Conservation (phyloP, 2,329 filamentous ascomycete species). For the Lasiodiplodia citricola region DNA sequence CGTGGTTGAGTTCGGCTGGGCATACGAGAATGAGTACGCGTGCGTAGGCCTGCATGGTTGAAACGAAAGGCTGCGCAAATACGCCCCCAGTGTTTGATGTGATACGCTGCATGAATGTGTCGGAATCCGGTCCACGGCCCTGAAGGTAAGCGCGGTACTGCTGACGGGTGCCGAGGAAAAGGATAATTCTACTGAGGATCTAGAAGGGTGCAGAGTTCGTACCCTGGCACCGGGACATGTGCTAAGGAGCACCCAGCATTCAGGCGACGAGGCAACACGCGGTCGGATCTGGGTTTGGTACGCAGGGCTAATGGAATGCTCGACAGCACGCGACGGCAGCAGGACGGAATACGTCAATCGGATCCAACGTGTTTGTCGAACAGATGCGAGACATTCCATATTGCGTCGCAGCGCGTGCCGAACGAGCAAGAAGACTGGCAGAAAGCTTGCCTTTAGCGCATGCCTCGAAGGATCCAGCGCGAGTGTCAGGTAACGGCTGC, state of each 20-base stretch:
- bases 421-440: background rate
- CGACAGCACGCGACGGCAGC: background rate
- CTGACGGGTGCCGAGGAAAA: background rate
- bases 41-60: background rate
- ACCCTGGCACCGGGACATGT: conserved; percentile 6
- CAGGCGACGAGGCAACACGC: conserved; percentile 8
- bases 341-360: too few relatives aligned
- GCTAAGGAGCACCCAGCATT: conserved; percentile 7
- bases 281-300: conserved; percentile 10
- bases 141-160: background rate
- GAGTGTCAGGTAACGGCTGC: conserved; percentile 11
- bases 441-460: conserved; percentile 11
- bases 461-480: background rate
- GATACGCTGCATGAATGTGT: conserved; percentile 4
- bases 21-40: background rate
- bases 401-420: background rate
- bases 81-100: background rate
- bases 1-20: background rate
- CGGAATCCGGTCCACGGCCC: background rate
- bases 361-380: background rate
- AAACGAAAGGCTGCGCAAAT: conserved; percentile 4
- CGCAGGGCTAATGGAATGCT: conserved; percentile 10
- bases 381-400: background rate
- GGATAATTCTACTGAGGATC: conserved; percentile 12
- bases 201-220: background rate